Percentiles rank a stretch among this genome's conserved stretches.
phyloP scores from a whole-genome alignment of 805 yeast genomes.

The Yamadazyma ubonensis region DNA sequence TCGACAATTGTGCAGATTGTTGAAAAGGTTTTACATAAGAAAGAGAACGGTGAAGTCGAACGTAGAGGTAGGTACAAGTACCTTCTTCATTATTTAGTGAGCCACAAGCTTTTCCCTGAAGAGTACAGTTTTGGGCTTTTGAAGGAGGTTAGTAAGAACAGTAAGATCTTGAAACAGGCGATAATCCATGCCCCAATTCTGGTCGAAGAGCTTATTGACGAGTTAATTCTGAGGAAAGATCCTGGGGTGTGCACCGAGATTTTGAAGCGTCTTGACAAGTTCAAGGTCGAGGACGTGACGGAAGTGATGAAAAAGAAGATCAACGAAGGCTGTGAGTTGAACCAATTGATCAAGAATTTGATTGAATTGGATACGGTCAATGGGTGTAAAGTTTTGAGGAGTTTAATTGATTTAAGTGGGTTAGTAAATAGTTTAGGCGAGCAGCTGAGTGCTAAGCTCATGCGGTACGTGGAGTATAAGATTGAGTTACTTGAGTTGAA shows the following conservation, averaged over 20 bases:
- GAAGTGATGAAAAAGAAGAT: slow-evolving; percentile 40
- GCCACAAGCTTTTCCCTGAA: slow-evolving; percentile 84
- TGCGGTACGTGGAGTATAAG: slow-evolving; percentile 45
- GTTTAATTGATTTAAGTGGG: slow-evolving; percentile 72
- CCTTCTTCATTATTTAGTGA: slow-evolving; percentile 68
- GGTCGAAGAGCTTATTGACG: slow-evolving; percentile 59
- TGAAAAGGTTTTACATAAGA: slow-evolving; percentile 29
- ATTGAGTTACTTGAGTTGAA: slow-evolving; percentile 44
- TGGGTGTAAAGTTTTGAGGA: slow-evolving; percentile 61
- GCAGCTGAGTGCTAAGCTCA: slow-evolving; percentile 47
- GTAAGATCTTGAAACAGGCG: slow-evolving; percentile 76
- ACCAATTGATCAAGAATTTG: slow-evolving; percentile 33
- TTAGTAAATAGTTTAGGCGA: slow-evolving; percentile 51
- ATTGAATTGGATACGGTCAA: slow-evolving; percentile 44
- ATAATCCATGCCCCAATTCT: slow-evolving; percentile 74
- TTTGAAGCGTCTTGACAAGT: slow-evolving; percentile 65
- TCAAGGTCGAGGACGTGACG: slow-evolving; percentile 58
- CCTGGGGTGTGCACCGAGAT: slow-evolving; percentile 68
- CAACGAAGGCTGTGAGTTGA: slow-evolving; percentile 27
- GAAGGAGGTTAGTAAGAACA: slow-evolving; percentile 46
- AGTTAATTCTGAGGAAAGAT: slow-evolving; percentile 51
- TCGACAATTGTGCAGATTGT: slow-evolving; percentile 50
- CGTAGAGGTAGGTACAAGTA: slow-evolving; percentile 34
- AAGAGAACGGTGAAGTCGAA: neutral
- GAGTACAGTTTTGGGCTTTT: slow-evolving; percentile 56